Evolutionary conservation across 345 rosid species (phyloP).

Genomic region (Angophora floribunda): DNA sequence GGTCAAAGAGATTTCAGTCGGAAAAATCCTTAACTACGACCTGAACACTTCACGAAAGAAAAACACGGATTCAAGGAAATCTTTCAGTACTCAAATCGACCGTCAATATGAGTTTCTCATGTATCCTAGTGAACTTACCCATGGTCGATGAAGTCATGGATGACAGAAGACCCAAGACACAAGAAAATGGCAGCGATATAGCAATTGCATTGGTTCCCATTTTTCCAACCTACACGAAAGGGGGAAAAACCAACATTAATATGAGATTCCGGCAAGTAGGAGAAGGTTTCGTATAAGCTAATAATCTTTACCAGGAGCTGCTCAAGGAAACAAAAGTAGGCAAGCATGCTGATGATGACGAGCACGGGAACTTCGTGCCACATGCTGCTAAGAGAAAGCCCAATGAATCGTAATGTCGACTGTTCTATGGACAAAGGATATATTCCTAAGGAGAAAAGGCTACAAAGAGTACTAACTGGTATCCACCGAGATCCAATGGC

Average conservation of each 20-base stretch:
- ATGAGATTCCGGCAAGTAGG: not conserved
- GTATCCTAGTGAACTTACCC: slow-evolving; percentile 41
- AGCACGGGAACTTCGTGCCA: slow-evolving; percentile 94
- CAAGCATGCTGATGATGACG: slow-evolving; percentile 79
- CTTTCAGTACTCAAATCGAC: not conserved
- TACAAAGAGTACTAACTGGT: slow-evolving; percentile 23
- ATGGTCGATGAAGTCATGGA: slow-evolving; percentile 86
- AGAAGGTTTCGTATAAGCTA: not conserved
- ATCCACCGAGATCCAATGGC: slow-evolving; percentile 22
- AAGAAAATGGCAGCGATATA: slow-evolving; percentile 85
- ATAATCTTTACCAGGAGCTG: slow-evolving; percentile 65
- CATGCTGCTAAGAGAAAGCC: slow-evolving; percentile 29
- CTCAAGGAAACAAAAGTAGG: slow-evolving; percentile 92
- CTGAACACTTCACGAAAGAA: not conserved
- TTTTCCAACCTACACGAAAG: slow-evolving; percentile 47
- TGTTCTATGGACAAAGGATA: not conserved
- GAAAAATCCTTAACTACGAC: not conserved
- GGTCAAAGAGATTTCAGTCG: not conserved
- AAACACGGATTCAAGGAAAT: not conserved
- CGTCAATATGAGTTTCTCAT: not conserved
- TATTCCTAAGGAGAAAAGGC: not conserved
- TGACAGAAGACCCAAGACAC: slow-evolving; percentile 74
- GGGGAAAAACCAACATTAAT: not conserved
- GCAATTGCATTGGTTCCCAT: slow-evolving; percentile 86
- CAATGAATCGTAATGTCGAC: not conserved